phyloP scores from a whole-genome alignment of 768 basidiomycete genomes.

The Trametes villosa region DNA sequence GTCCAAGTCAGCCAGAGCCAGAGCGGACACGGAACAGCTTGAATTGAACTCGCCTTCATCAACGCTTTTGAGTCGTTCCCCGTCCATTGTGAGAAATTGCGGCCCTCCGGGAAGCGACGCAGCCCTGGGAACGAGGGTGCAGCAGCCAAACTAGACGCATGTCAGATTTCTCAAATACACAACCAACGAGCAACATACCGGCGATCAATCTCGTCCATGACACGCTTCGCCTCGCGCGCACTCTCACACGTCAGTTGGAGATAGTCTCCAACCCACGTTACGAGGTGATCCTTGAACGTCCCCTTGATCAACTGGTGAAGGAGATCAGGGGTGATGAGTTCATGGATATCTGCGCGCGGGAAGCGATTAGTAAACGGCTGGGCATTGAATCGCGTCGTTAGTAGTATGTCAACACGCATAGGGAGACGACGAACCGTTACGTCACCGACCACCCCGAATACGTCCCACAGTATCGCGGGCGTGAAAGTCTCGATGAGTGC shows the following conservation, averaged over 20 bases:
- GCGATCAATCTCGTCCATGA: slow-evolving; percentile 43
- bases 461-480: slow-evolving; percentile 29
- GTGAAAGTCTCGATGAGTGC: slow-evolving; percentile 6
- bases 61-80: slow-evolving; percentile 32
- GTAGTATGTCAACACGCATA: background rate
- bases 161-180: background rate
- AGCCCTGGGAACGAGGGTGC: slow-evolving; percentile 23
- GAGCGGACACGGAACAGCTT: background rate
- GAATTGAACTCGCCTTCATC: slow-evolving; percentile 25
- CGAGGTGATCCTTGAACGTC: slow-evolving; percentile 49
- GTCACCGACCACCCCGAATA: slow-evolving; percentile 32
- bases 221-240: slow-evolving; percentile 5
- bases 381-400: background rate
- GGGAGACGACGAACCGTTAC: slow-evolving; percentile 27
- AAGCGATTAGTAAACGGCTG: slow-evolving; percentile 40
- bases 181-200: slow-evolving; percentile 34
- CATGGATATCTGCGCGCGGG: slow-evolving; percentile 43
- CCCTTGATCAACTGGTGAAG: slow-evolving; percentile 48
- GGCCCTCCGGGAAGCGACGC: slow-evolving; percentile 25
- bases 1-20: background rate
- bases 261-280: slow-evolving; percentile 41
- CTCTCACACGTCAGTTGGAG: slow-evolving; percentile 25
- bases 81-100: slow-evolving; percentile 32
- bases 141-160: slow-evolving; percentile 18
- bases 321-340: slow-evolving; percentile 39